phyloP scores from a whole-genome alignment of 441 rosid genomes.

The Populus hybrid region DNA sequence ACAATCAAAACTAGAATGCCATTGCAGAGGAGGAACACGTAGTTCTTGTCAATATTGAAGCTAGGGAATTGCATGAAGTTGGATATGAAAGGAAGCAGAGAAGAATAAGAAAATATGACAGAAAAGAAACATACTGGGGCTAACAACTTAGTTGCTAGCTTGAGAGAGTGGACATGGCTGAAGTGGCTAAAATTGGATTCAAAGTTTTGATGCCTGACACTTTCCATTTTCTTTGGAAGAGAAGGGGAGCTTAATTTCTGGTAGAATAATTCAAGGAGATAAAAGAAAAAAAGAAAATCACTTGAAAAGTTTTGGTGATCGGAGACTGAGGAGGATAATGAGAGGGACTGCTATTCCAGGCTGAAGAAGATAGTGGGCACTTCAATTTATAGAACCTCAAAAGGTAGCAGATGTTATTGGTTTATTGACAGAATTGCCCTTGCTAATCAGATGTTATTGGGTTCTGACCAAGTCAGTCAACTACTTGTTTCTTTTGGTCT shows the following conservation, averaged over 20 bases:
- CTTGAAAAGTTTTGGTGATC: background rate
- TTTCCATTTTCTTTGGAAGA: conserved; percentile 1
- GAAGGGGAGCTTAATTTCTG: background rate
- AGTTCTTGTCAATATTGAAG: conserved; percentile 46
- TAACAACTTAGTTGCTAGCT: conserved; percentile 28
- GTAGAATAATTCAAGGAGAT: too few relatives aligned
- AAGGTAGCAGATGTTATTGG: background rate
- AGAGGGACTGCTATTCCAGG: background rate
- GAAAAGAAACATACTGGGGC: conserved; percentile 39
- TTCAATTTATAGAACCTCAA: background rate
- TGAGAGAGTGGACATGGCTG: background rate
- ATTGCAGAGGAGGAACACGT: conserved; percentile 75
- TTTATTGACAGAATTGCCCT: conserved; percentile 12
- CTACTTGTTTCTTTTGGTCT: background rate
- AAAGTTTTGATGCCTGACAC: background rate
- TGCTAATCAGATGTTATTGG: background rate
- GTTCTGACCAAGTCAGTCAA: conserved; percentile 25
- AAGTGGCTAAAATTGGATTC: background rate
- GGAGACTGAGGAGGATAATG: background rate
- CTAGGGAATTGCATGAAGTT: conserved; percentile 24
- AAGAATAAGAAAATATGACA: conserved; percentile 33
- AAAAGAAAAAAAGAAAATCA: too few relatives aligned
- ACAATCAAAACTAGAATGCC: conserved; percentile 61
- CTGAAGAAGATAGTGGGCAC: background rate
- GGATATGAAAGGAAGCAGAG: conserved; percentile 27